A percentile compares a stretch with the other conserved stretches of the same genome.
phyloP scores from a whole-genome alignment of 2,329 filamentous ascomycete genomes.

The Pestalotiopsis sp. region DNA sequence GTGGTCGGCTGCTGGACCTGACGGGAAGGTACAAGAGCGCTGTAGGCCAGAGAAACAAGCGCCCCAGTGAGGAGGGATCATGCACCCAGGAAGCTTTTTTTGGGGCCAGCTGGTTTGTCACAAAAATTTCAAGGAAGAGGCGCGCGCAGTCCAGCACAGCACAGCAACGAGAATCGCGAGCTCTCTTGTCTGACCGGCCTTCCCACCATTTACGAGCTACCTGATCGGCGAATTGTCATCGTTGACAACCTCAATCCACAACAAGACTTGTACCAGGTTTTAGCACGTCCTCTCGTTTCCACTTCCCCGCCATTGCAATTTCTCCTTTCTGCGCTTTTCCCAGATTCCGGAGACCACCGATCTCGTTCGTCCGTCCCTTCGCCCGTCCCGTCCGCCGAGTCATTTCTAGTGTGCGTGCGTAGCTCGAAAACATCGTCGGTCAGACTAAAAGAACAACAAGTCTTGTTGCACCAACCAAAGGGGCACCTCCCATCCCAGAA shows the following conservation, averaged over 20 bases:
- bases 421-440: background rate
- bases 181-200: background rate
- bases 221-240: constrained; percentile 1
- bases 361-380: background rate
- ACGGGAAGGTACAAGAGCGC: background rate
- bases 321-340: background rate
- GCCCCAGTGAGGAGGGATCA: too few species aligned
- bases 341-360: constrained; percentile 1
- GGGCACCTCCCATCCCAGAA: background rate
- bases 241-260: constrained; percentile 7
- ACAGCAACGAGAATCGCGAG: background rate
- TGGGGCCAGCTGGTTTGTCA: background rate
- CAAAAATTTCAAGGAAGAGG: background rate
- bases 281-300: constrained; percentile 10
- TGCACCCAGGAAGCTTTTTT: background rate
- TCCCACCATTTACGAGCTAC: background rate
- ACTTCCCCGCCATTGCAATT: constrained; percentile 6
- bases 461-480: background rate
- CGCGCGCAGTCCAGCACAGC: background rate
- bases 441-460: background rate
- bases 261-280: background rate
- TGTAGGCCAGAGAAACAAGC: too few species aligned
- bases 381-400: background rate
- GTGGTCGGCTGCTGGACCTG: background rate
- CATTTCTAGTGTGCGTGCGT: background rate